phyloP scores from a whole-genome alignment of 1,284 basidiomycete species.

The Inonotus obliquus region DNA sequence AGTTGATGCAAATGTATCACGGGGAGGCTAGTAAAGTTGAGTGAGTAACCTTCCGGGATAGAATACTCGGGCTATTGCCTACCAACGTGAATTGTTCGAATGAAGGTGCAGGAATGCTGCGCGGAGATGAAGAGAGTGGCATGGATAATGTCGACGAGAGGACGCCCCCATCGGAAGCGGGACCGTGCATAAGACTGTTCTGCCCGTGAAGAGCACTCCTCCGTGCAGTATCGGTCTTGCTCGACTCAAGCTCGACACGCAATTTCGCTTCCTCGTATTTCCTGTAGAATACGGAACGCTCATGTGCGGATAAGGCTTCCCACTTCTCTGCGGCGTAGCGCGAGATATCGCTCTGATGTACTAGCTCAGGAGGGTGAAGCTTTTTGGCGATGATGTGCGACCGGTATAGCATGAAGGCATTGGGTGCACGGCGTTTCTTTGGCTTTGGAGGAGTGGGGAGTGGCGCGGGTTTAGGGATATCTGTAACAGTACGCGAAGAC shows the following conservation, averaged over 20 bases:
- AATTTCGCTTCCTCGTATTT: neutral
- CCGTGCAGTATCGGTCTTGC: constrained; percentile 22
- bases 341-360: constrained; percentile 7
- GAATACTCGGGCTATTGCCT: neutral
- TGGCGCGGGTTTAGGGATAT: neutral
- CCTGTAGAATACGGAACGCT: neutral
- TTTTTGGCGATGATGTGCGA: neutral
- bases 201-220: constrained; percentile 29
- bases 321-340: neutral
- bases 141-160: neutral
- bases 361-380: neutral
- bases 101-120: neutral
- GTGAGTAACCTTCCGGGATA: neutral
- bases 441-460: too few species aligned
- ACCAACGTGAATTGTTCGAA: neutral
- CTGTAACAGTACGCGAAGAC: neutral
- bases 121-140: neutral
- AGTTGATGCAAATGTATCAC: neutral
- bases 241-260: constrained; percentile 24
- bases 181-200: constrained; percentile 8
- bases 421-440: neutral
- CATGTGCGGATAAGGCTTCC: neutral
- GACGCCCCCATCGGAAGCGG: neutral
- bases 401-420: constrained; percentile 12
- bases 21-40: neutral